Evolutionary conservation across 2,329 filamentous ascomycete species (phyloP).

Genomic region (Fusarium sacchari): DNA sequence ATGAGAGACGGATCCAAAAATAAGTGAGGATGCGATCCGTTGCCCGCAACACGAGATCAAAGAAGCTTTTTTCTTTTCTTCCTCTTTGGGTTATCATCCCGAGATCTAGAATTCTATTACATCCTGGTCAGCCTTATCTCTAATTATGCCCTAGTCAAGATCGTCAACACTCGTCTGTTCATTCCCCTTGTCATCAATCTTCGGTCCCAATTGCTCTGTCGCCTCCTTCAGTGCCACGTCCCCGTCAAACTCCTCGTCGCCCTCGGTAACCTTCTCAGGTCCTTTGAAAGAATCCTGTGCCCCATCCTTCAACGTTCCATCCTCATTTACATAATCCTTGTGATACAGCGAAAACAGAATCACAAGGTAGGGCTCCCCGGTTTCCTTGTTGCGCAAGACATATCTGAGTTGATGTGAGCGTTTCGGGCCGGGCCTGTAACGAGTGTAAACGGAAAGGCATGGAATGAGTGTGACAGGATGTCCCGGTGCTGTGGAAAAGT

Average conservation of each 20-base stretch:
- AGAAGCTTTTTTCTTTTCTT: not conserved
- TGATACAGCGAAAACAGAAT: constrained; percentile 82
- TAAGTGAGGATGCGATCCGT: not conserved
- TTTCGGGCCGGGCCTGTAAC: constrained; percentile 51
- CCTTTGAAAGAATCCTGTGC: constrained; percentile 45
- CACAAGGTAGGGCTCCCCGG: constrained; percentile 80
- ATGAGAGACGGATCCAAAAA: not conserved
- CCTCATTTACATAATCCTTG: constrained; percentile 70
- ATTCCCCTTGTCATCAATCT: constrained; percentile 27
- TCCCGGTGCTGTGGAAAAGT: not conserved
- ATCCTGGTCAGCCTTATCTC: not conserved
- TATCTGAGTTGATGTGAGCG: constrained; percentile 91
- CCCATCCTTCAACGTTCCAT: constrained; percentile 62
- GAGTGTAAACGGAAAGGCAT: constrained; percentile 36
- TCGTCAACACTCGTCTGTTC: constrained; percentile 52
- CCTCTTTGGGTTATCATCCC: not conserved
- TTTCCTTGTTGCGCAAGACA: constrained; percentile 83
- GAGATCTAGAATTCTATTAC: not conserved
- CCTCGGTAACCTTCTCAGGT: constrained; percentile 8
- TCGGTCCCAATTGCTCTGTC: constrained; percentile 49
- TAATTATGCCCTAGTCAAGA: constrained; percentile 51
- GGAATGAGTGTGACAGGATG: constrained; percentile 12
- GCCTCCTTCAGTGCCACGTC: constrained; percentile 53
- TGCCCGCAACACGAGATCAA: not conserved
- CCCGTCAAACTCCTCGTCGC: constrained; percentile 46